Evolutionary conservation across 352 stramenopile genomes (phyloP).

Genomic region (Globisporangium canariense): DNA sequence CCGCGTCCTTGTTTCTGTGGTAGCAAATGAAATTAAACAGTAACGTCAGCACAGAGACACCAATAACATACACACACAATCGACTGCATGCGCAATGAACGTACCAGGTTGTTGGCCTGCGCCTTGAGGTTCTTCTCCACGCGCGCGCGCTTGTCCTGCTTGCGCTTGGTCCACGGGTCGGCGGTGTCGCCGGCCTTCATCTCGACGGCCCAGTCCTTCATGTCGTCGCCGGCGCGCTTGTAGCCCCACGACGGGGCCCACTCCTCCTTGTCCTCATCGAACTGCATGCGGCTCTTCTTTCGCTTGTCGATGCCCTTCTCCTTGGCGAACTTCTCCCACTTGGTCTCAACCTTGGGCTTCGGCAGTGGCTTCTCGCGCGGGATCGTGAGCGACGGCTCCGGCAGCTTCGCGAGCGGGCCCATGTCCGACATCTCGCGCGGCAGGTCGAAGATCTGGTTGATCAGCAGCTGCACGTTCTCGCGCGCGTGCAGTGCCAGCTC

Average conservation of each 20-base stretch:
- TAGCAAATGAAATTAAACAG: background rate
- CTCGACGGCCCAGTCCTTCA: constrained; percentile 94
- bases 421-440: constrained; percentile 92
- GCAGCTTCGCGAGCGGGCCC: constrained; percentile 86
- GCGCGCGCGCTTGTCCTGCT: constrained; percentile 89
- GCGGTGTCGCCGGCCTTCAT: constrained; percentile 90
- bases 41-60: background rate
- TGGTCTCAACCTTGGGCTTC: constrained; percentile 94
- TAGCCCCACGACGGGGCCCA: constrained; percentile 94
- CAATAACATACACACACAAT: background rate
- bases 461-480: constrained; percentile 93
- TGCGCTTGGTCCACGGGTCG: constrained; percentile 93
- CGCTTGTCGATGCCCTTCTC: constrained; percentile 97
- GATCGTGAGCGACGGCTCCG: constrained; percentile 57
- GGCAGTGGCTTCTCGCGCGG: constrained; percentile 89
- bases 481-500: constrained; percentile 86
- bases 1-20: constrained; percentile 54
- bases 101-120: constrained; percentile 65
- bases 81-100: background rate
- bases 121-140: constrained; percentile 92
- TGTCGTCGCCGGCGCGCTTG: constrained; percentile 80
- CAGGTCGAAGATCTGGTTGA: constrained; percentile 91
- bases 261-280: constrained; percentile 92
- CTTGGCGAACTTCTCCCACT: constrained; percentile 98
- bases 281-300: constrained; percentile 96